Evolutionary conservation across 352 stramenopile genomes (phyloP).

Genomic region (Phytophthora sp.): DNA sequence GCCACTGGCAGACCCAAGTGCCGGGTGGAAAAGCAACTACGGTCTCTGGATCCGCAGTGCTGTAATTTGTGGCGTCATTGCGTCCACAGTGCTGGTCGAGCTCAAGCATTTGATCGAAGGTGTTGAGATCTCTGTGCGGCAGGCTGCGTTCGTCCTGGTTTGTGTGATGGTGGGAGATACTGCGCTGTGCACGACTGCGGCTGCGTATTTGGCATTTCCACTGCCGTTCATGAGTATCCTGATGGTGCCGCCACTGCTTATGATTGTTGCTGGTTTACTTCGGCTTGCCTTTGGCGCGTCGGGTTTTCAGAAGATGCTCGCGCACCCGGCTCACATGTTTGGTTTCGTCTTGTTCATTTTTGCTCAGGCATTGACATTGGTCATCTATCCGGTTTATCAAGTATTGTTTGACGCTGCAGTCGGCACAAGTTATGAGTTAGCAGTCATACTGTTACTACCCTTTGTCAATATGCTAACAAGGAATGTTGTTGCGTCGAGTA

Average conservation of each 20-base stretch:
- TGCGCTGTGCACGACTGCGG: constrained; percentile 2
- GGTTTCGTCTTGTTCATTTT: constrained; percentile 16
- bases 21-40: constrained; percentile 16
- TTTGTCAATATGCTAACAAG: constrained; percentile 22
- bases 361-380: constrained; percentile 11
- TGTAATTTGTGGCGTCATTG: constrained; percentile 14
- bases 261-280: constrained; percentile 10
- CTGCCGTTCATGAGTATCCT: constrained; percentile 22
- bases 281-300: constrained; percentile 2
- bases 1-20: constrained; percentile 10
- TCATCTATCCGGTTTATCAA: constrained; percentile 17
- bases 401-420: constrained; percentile 11
- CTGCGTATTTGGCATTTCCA: constrained; percentile 14
- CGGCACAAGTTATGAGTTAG: constrained; percentile 6
- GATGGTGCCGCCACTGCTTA: constrained; percentile 18
- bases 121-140: constrained; percentile 5
- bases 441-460: constrained; percentile 10
- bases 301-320: constrained; percentile 11
- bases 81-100: constrained; percentile 12
- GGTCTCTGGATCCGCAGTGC: constrained; percentile 16
- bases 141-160: constrained; percentile 5
- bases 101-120: constrained; percentile 12
- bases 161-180: constrained; percentile 7
- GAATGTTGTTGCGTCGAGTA: constrained; percentile 21
- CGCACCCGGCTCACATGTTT: constrained; percentile 6